Evolutionary conservation across 768 basidiomycete genomes (phyloP), one percentile per base, ranked within the genome.

Genomic region (Tulasnella sp.): DNA sequence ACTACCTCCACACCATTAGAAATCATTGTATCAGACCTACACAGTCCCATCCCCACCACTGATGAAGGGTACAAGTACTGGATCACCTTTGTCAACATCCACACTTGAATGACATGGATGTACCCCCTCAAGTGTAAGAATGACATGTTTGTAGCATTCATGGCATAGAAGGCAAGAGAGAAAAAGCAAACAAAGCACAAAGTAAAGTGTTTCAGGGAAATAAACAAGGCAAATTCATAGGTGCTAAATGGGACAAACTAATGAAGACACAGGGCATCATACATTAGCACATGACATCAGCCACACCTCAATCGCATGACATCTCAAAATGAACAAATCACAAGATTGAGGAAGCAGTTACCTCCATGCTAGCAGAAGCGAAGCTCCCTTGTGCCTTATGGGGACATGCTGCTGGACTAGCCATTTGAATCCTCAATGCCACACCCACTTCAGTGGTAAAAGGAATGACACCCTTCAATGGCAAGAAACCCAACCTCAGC

Each of bases 241-340:
- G 64, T 1, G 21, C 38, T 17, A 30, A 63, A 29, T 64, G 58
- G 17, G 9, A 49, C 13, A 26, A 2, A 1, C 56, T 45, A 44
- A 1, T 44, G 4, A 42, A 11, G n/a, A 42, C 32, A 24, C 15
- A 42, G 24, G 64, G 64, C 10, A 65, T 64, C n/a, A 11, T n/a
- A 3, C 53, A 54, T 17, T 27, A 64, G 26, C n/a, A 55, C 26
- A 65, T 59, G 2, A 58, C 38, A 1, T n/a, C 24, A 9, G 44
- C 61, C 63, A 61, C 53, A 5, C 63, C 63, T 15, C 64, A 65
- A 42, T 45, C 61, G 26, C 64, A 65, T 43, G 64, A 63, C 3
- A 47, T 55, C n/a, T 51, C 45, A 2, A 63, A 65, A 34, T 10
- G 41, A 1, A 27, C 38, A 19, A 65, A 65, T 51, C 48, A 51